Percentiles rank a stretch among this genome's conserved stretches.
Conservation (phyloP, 2,329 filamentous ascomycete species). For the Diaporthe vaccinii region DNA sequence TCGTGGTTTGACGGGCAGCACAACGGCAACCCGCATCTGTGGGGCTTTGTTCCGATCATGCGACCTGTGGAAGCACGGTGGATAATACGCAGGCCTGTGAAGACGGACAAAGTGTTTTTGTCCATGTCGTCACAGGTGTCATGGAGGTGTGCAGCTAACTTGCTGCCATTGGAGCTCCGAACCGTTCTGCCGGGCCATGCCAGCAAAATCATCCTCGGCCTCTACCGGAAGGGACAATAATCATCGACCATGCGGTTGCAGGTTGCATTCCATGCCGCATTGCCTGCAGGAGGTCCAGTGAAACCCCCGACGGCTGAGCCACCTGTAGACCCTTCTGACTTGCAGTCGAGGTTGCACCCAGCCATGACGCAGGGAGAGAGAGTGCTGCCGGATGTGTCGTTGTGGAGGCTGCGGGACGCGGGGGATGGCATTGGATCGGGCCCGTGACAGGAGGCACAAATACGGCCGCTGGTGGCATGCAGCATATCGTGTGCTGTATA, state of each 20-base stretch:
- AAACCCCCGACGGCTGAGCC: neutral
- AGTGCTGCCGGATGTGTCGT: slow-evolving; percentile 11
- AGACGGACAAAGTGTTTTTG: slow-evolving; percentile 23
- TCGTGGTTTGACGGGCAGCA: slow-evolving; percentile 28
- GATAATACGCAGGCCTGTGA: neutral
- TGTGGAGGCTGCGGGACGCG: slow-evolving; percentile 30
- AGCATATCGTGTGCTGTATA: neutral
- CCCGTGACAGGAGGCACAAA: slow-evolving; percentile 29
- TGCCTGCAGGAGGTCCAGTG: slow-evolving; percentile 25
- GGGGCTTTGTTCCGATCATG: neutral
- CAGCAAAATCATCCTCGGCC: neutral
- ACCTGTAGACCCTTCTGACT: slow-evolving; percentile 7
- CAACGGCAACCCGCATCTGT: slow-evolving; percentile 18
- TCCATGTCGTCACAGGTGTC: slow-evolving; percentile 31
- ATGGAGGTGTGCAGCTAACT: slow-evolving; percentile 18
- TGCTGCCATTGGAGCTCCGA: slow-evolving; percentile 35
- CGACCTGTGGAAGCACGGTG: slow-evolving; percentile 19
- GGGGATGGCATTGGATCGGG: slow-evolving; percentile 23
- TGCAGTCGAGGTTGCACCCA: slow-evolving; percentile 25
- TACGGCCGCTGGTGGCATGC: slow-evolving; percentile 25
- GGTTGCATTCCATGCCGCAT: neutral
- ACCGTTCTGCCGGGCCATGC: slow-evolving; percentile 24
- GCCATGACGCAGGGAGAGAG: slow-evolving; percentile 11
- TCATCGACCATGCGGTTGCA: slow-evolving; percentile 15
- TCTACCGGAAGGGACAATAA: neutral